Base-by-base conservation (phyloP, 371 early-diverging fungal species). In the Mucor plumbeus region DNA sequence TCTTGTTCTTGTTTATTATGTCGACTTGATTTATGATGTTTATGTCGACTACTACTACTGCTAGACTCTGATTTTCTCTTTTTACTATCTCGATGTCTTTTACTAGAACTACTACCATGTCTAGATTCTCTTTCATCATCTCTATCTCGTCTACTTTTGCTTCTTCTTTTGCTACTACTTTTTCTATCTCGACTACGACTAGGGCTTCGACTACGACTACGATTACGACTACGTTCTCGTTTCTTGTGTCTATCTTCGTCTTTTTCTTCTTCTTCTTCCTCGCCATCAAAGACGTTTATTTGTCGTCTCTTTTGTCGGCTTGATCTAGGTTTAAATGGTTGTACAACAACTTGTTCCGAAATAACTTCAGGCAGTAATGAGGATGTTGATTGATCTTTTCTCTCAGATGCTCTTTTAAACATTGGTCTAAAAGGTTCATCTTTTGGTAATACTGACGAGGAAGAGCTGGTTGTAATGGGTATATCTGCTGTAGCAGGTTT, bases 351-450 rank as follows among this genome's bases (percentile, higher is more conserved):
- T 55, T 78, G 69, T 60, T 83, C 83, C 5, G 83, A 80, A 9
- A 68, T 53, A 41, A 70, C 33, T 19, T 63, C 58, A 3, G 79
- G 44, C n/a, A 69, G 33, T 50, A 50, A 9, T 11, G 26, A 50
- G 34, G 61, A 21, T 15, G 64, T 39, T n/a, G 61, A 21, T 21
- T 44, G 33, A n/a, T 76, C 56, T 50, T 63, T 56, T 50, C 61
- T 53, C 61, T 65, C 38, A 13, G 67, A 59, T 48, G 70, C 72
- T 53, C 66, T 59, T 56, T 74, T 76, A 44, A 84, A 80, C 70
- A 85, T 76, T 21, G 85, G 86, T 60, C 80, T 71, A 50, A 81
- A 80, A 7, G 80, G 76, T 33, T 62, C 64, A 2, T 40, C 14
- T 13, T n/a, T 21, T 14, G 50, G 50, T 48, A n/a, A n/a, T 43